phyloP scores from a whole-genome alignment of 169 alveolate genomes.

The Cyclospora cayetanensis region DNA sequence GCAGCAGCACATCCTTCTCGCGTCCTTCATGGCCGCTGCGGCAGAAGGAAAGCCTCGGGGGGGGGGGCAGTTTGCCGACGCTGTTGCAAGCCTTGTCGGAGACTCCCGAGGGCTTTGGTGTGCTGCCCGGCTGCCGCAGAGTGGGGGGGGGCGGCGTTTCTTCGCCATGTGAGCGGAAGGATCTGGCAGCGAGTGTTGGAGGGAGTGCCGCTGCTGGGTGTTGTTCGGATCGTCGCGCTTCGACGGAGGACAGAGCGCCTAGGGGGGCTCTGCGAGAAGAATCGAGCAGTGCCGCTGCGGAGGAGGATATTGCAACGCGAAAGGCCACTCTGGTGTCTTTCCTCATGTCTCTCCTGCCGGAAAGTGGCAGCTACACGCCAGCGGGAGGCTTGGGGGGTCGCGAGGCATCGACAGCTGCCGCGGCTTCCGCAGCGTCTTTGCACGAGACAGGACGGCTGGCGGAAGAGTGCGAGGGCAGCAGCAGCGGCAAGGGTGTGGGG shows the following conservation, averaged over 20 bases:
- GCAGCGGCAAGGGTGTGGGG: not conserved
- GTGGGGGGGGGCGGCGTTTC: not conserved
- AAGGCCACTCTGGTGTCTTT: not conserved
- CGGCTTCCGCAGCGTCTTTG: not conserved
- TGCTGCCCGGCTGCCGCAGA: not conserved
- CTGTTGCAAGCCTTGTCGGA: slow-evolving; percentile 30
- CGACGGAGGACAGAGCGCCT: too few relatives aligned
- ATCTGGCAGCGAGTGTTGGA: not conserved
- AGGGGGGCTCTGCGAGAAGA: too few relatives aligned
- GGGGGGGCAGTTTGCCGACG: slow-evolving; percentile 1
- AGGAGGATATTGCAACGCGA: not conserved
- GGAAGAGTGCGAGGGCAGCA: slow-evolving; percentile 23
- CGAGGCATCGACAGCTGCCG: not conserved
- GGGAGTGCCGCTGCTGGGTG: not conserved
- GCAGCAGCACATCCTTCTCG: not conserved
- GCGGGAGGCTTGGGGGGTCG: not conserved
- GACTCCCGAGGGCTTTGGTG: not conserved
- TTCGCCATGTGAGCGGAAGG: not conserved
- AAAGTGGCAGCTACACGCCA: not conserved
- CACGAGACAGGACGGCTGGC: not conserved
- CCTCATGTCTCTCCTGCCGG: slow-evolving; percentile 14
- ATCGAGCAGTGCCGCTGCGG: not conserved
- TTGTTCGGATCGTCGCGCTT: too few relatives aligned
- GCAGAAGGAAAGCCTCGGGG: not conserved
- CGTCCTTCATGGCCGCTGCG: slow-evolving; percentile 32